Conservation (phyloP, 345 rosid species). For the Citrus unshiu region DNA sequence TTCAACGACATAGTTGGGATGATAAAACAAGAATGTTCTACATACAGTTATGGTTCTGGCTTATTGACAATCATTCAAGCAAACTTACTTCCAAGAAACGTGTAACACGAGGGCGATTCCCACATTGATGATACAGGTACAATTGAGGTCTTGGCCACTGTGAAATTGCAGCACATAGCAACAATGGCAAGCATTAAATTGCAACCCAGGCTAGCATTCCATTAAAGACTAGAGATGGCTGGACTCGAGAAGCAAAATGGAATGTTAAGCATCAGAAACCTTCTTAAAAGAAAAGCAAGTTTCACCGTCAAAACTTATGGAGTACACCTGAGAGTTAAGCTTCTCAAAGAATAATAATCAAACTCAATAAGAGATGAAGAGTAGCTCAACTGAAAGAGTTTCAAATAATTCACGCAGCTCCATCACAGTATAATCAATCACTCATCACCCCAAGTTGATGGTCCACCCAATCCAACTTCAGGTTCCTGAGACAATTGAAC, state of each 20-base stretch:
- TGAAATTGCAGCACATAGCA: not conserved
- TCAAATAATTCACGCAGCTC: not conserved
- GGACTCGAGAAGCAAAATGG: not conserved
- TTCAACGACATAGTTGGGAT: not conserved
- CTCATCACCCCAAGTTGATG: too few species aligned
- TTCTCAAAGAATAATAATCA: not conserved
- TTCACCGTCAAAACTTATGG: not conserved
- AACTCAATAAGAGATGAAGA: not conserved
- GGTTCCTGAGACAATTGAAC: too few species aligned
- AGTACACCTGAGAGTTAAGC: not conserved
- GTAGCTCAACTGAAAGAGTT: not conserved
- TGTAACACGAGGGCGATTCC: not conserved
- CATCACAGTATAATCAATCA: not conserved
- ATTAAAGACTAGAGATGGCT: too few species aligned
- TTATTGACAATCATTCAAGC: not conserved
- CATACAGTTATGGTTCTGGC: not conserved
- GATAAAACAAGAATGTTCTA: not conserved
- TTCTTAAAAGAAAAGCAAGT: not conserved
- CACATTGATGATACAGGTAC: not conserved
- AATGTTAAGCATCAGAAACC: not conserved
- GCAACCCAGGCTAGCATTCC: not conserved
- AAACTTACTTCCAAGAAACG: too few species aligned
- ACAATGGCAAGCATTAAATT: not conserved
- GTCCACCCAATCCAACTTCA: too few species aligned
- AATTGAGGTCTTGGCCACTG: not conserved